A percentile compares a stretch with the other conserved stretches of the same genome.
Evolutionary conservation across 2,329 filamentous ascomycete species (phyloP).

Genomic region (Alternaria rosae): DNA sequence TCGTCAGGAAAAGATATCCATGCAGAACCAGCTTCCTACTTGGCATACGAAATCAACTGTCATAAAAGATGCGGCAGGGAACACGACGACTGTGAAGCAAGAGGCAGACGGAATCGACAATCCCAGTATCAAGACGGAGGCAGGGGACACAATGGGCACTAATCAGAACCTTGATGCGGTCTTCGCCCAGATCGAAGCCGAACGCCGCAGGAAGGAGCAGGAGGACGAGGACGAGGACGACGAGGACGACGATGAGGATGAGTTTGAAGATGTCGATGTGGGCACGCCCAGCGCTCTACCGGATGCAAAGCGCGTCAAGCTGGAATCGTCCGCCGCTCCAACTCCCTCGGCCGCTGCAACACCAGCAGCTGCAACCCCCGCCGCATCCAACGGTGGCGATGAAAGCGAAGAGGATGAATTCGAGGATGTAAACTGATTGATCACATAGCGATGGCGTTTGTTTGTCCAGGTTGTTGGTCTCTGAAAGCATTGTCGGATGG

Average conservation of each 20-base stretch:
- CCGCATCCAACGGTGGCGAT: conserved; percentile 54
- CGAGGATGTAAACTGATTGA: conserved; percentile 51
- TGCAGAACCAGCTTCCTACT: conserved; percentile 72
- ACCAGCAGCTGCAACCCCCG: conserved; percentile 47
- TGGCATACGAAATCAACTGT: conserved; percentile 78
- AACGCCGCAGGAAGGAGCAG: conserved; percentile 57
- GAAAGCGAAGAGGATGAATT: conserved; percentile 58
- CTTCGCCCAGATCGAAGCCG: conserved; percentile 70
- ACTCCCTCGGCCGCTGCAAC: conserved; percentile 42
- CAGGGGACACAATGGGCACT: conserved; percentile 59
- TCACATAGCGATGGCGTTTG: conserved; percentile 23
- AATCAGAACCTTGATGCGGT: conserved; percentile 70
- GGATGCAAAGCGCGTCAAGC: conserved; percentile 67
- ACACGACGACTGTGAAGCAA: conserved; percentile 43
- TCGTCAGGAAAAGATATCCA: conserved; percentile 70
- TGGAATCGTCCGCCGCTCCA: conserved; percentile 58
- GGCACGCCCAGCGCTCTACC: conserved; percentile 38
- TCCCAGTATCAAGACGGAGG: conserved; percentile 51
- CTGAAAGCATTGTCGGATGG: not conserved
- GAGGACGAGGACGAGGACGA: conserved; percentile 52
- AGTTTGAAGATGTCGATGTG: conserved; percentile 45
- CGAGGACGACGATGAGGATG: conserved; percentile 12
- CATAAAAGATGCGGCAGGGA: conserved; percentile 57
- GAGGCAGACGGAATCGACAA: conserved; percentile 49
- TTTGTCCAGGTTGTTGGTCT: not conserved